Evolutionary conservation across 1,284 basidiomycete genomes (phyloP), one percentile per base, ranked within the genome.

Genomic region (Irpex lacteus): DNA sequence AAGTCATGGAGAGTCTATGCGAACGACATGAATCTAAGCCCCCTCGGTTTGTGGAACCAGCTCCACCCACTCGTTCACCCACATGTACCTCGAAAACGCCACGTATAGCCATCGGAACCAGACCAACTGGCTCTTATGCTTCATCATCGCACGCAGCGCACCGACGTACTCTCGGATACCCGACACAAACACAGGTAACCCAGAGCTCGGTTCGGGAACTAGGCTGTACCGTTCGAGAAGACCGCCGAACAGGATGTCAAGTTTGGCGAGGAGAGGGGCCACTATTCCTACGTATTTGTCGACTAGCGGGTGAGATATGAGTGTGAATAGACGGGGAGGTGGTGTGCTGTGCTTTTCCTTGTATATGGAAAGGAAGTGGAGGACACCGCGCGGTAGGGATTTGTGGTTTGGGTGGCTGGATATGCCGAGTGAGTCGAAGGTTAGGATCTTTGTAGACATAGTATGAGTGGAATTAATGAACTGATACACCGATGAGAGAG

Each of bases 21-120:
- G 40, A 15, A 5, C 40, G 8, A 11, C 40, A 2, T 15, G 8
- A 44, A 2, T 5, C 15, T 15, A 44, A 44, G 4, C 40, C 5
- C 15, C 40, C 40, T 44, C 40, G 11, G 5, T 2, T 44, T 44
- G 40, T 5, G 67, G 65, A 3, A 61, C 52, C 26, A 77, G 65
- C 65, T 72, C 73, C 6, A 83, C 78, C 82, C 94, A 90, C 68
- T 93, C 87, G 68, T 96, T 96, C 55, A 93, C 87, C 95, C 95
- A 98, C 90, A 98, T 91, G 72, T 97, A 95, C 66, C 91, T 82
- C 37, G 94, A 96, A 71, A 91, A 91, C n/a, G 76, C 67, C 38
- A 97, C 81, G 71, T 96, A 95, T 59, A 96, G 77, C 84, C 89
- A 94, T 58, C 96, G 84, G 78, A 96, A 98, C 96, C 96, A 98